Evolutionary conservation across 495 filamentous ascomycete genomes (phyloP).

Genomic region (Penicillium parvum): DNA sequence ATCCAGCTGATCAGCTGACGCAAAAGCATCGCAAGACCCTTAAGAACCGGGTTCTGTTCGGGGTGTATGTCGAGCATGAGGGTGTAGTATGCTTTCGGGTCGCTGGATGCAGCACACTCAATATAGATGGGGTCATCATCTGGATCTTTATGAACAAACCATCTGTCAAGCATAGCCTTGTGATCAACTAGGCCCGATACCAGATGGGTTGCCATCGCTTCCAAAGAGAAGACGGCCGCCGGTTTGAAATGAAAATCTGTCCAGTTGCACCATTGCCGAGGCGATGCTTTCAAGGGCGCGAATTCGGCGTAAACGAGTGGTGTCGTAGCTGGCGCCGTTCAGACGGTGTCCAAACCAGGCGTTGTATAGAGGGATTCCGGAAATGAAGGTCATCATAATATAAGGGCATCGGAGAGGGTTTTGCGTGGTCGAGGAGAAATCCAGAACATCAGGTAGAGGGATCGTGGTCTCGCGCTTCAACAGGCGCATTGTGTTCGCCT

Average conservation of each 20-base stretch:
- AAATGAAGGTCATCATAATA: conserved; percentile 26
- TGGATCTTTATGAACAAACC: conserved; percentile 14
- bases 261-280: conserved; percentile 28
- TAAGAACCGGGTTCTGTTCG: conserved; percentile 1
- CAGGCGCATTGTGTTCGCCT: conserved; percentile 27
- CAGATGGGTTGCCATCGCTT: conserved; percentile 8
- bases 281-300: conserved; percentile 24
- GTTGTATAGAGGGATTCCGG: conserved; percentile 23
- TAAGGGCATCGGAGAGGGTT: conserved; percentile 16
- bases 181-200: conserved; percentile 13
- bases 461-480: conserved; percentile 25
- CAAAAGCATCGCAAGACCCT: conserved; percentile 17
- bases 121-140: conserved; percentile 16
- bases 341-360: conserved; percentile 2
- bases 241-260: conserved; percentile 18
- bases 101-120: conserved; percentile 5
- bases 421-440: conserved; percentile 1
- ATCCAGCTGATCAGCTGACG: conserved; percentile 5
- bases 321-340: not conserved
- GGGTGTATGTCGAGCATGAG: conserved; percentile 13
- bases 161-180: conserved; percentile 17
- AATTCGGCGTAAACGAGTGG: conserved; percentile 10
- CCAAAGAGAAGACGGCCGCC: conserved; percentile 20
- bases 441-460: conserved; percentile 28
- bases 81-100: conserved; percentile 19